These are phyloP conservation scores for Calycina herbarum DNA, from an alignment of 2,329 filamentous ascomycete species.

Conservation along the genomic window DNA sequence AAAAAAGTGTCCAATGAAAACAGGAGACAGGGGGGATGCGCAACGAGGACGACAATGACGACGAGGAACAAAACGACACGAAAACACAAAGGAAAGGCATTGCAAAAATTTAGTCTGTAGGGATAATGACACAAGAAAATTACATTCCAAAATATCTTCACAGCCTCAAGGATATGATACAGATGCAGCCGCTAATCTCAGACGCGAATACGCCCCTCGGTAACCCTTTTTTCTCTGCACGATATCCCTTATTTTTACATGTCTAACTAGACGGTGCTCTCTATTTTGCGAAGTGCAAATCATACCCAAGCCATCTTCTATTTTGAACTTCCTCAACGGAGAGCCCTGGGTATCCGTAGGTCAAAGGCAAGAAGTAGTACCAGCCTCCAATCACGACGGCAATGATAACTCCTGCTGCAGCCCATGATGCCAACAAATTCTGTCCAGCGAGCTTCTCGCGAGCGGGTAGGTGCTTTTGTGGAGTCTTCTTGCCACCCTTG, in stretches of 20 bases:
- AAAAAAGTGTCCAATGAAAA: not conserved
- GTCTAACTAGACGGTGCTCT: constrained; percentile 8
- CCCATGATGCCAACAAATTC: constrained; percentile 77
- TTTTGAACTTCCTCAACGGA: constrained; percentile 73
- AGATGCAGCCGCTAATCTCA: constrained; percentile 30
- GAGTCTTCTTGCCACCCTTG: constrained; percentile 50
- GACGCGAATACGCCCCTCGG: constrained; percentile 9
- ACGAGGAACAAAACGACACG: not conserved
- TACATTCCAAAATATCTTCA: constrained; percentile 11
- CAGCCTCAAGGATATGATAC: constrained; percentile 20
- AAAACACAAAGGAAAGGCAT: not conserved
- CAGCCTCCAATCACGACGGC: constrained; percentile 71
- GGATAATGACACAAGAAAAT: constrained; percentile 7
- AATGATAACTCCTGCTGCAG: constrained; percentile 71
- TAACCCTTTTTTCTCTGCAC: constrained; percentile 9
- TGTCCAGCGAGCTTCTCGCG: constrained; percentile 78
- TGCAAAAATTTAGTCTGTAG: not conserved
- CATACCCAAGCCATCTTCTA: constrained; percentile 95
- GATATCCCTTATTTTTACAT: constrained; percentile 18
- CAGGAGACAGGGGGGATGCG: not conserved
- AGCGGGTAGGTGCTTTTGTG: constrained; percentile 69
- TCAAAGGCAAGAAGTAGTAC: constrained; percentile 92
- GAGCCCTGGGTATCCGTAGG: constrained; percentile 91
- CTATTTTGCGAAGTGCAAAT: constrained; percentile 97
- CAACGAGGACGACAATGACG: not conserved